These are phyloP conservation scores for Verticillium longisporum DNA, from an alignment of 2,329 filamentous ascomycete genomes.

Conservation along the genomic window DNA sequence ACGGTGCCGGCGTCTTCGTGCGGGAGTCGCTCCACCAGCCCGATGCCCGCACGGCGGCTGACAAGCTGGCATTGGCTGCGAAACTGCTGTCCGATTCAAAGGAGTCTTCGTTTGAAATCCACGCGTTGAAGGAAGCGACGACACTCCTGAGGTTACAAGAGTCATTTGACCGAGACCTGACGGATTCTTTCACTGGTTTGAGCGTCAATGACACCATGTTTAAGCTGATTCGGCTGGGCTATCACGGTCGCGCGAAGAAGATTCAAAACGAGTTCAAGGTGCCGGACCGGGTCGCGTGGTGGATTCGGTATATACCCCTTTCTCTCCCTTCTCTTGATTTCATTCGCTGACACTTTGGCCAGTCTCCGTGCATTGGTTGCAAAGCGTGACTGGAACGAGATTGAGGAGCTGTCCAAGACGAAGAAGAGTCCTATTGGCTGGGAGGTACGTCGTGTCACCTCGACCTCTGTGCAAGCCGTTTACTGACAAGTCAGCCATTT, in stretches of 20 bases:
- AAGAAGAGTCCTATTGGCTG: constrained; percentile 92
- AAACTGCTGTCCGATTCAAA: constrained; percentile 80
- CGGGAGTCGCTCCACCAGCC: constrained; percentile 73
- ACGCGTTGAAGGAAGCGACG: constrained; percentile 71
- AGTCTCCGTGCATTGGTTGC: constrained; percentile 82
- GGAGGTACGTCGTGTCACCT: constrained; percentile 57
- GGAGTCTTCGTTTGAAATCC: constrained; percentile 68
- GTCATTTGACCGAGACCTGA: constrained; percentile 75
- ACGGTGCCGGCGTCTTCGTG: constrained; percentile 82
- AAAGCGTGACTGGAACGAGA: constrained; percentile 84
- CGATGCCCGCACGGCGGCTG: constrained; percentile 61
- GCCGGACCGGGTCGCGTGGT: constrained; percentile 83
- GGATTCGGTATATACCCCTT: constrained; percentile 53
- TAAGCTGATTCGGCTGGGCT: constrained; percentile 74
- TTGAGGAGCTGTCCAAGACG: constrained; percentile 75
- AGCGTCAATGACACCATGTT: constrained; percentile 90
- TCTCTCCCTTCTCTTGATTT: background rate
- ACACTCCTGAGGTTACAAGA: constrained; percentile 82
- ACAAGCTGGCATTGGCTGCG: constrained; percentile 82
- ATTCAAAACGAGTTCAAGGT: constrained; percentile 90
- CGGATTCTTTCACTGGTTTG: constrained; percentile 70
- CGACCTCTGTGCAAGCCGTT: background rate
- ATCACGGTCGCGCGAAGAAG: constrained; percentile 79
- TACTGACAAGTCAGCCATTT: constrained; percentile 57
- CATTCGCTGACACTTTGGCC: background rate